phyloP scores from a whole-genome alignment of 2,329 filamentous ascomycete species.

The Stagonosporopsis cucurbitacearum region DNA sequence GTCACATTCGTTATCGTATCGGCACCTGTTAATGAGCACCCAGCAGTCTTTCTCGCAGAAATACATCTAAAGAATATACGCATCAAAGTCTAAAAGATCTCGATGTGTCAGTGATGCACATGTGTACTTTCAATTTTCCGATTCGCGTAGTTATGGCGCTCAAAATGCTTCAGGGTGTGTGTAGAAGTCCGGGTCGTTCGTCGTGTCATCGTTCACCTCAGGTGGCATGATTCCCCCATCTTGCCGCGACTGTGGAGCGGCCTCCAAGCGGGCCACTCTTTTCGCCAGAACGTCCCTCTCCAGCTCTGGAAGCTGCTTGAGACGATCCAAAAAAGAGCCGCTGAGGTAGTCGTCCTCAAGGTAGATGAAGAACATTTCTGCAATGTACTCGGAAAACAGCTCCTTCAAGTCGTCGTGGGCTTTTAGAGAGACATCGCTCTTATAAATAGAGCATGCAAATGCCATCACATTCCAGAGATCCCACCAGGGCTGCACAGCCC shows the following conservation, averaged over 20 bases:
- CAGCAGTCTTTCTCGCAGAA: not conserved
- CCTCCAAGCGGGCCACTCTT: not conserved
- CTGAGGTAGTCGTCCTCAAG: constrained; percentile 17
- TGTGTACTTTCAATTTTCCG: not conserved
- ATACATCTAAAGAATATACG: too few relatives aligned
- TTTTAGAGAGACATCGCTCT: not conserved
- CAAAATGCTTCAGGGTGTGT: not conserved
- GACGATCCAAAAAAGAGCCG: constrained; percentile 8
- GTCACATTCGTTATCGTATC: too few relatives aligned
- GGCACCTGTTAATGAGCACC: not conserved
- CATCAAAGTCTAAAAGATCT: too few relatives aligned
- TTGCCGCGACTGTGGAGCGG: not conserved
- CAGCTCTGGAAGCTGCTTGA: constrained; percentile 27
- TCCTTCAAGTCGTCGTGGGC: constrained; percentile 25
- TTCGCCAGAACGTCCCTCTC: constrained; percentile 18
- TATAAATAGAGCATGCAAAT: constrained; percentile 27
- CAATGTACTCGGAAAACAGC: constrained; percentile 26
- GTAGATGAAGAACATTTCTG: constrained; percentile 28
- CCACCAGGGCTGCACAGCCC: constrained; percentile 3
- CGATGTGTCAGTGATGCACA: too few relatives aligned
- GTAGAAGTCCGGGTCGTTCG: not conserved
- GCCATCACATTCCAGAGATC: constrained; percentile 20
- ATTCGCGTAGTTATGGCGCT: not conserved
- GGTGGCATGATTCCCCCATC: not conserved
- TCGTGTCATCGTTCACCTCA: not conserved